Evolutionary conservation across 225 moss, liverwort and hornwort species (phyloP).

Genomic region (Marchantia polymorpha): DNA sequence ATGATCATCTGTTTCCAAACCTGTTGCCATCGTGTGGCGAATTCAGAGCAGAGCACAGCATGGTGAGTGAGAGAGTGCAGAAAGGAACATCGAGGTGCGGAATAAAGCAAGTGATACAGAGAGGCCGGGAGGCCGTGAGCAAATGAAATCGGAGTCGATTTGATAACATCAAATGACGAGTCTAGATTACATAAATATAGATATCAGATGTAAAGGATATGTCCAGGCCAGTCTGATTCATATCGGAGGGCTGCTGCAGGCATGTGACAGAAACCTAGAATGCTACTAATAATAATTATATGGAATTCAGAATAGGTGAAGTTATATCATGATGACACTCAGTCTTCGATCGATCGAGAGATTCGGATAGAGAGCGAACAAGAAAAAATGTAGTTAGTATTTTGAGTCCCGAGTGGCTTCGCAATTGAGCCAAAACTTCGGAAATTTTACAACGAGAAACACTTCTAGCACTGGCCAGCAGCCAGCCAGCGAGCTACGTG

Average conservation of each 20-base stretch:
- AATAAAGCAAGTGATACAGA: no score
- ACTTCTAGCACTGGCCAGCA: background rate
- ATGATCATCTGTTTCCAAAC: no score
- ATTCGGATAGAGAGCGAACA: background rate
- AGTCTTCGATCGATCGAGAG: no score
- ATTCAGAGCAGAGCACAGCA: no score
- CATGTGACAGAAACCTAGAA: background rate
- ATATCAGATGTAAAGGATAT: background rate
- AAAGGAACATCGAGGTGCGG: no score
- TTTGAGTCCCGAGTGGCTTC: slow-evolving; percentile 23
- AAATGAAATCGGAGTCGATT: background rate
- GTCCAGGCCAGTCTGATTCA: background rate
- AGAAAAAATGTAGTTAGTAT: slow-evolving; percentile 13
- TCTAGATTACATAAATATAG: background rate
- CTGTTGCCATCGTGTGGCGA: no score
- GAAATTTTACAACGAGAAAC: slow-evolving; percentile 21
- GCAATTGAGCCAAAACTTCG: slow-evolving; percentile 23
- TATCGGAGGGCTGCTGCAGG: background rate
- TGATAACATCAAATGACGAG: background rate
- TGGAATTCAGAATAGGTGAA: slow-evolving; percentile 17
- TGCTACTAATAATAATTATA: background rate
- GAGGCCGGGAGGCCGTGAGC: background rate
- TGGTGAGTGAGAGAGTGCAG: no score
- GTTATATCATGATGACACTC: slow-evolving; percentile 13
- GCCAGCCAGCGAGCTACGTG: background rate